phyloP scores from a whole-genome alignment of 306 rosid genomes.

The Vachellia collinsii region DNA sequence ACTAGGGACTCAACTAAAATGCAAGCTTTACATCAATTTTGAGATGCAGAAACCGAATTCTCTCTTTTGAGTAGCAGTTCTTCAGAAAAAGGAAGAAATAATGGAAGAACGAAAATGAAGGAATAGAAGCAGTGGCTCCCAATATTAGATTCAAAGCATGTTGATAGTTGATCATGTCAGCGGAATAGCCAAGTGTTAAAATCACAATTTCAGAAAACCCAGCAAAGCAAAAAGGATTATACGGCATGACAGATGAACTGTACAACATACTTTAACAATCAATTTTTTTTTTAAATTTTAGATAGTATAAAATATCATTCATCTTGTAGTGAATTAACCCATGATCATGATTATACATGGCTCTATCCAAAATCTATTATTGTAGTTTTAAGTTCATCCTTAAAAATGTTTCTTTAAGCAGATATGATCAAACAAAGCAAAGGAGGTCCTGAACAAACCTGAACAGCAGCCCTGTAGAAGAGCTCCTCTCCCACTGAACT shows the following conservation, averaged over 20 bases:
- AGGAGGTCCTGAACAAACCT: constrained; percentile 60
- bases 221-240: background rate
- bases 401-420: constrained; percentile 5
- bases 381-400: background rate
- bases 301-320: constrained; percentile 19
- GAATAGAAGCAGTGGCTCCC: background rate
- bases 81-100: background rate
- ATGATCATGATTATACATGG: background rate
- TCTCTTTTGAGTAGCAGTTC: background rate
- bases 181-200: background rate
- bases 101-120: background rate
- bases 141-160: constrained; percentile 1
- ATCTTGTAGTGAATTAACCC: constrained; percentile 9
- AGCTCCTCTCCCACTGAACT: constrained; percentile 99
- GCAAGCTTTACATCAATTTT: constrained; percentile 9
- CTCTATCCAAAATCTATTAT: constrained; percentile 1
- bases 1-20: constrained; percentile 15
- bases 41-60: background rate
- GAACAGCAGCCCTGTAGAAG: constrained; percentile 97
- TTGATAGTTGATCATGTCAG: background rate
- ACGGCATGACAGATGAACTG: background rate
- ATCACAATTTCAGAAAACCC: constrained; percentile 3
- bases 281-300: background rate
- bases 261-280: background rate
- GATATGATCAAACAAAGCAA: constrained; percentile 19